These are phyloP conservation scores for Helenozyma baotianmanensis DNA, from an alignment of 805 yeast genomes.

Conservation along the genomic window DNA sequence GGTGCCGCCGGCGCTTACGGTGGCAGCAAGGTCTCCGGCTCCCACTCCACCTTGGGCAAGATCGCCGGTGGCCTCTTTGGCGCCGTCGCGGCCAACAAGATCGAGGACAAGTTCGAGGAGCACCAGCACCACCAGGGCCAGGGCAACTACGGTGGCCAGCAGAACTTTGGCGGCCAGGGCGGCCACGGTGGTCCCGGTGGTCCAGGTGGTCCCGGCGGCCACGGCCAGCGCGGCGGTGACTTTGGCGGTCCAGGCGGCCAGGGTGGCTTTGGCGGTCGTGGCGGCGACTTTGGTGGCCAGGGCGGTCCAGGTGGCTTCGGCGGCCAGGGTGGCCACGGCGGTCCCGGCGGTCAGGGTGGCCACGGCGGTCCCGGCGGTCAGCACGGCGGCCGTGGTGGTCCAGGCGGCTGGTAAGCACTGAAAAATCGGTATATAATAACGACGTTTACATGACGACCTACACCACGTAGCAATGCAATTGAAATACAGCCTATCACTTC, in stretches of 20 bases:
- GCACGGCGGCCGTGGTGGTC: no score
- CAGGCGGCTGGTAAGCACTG: conserved; percentile 1
- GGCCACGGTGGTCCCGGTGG: conserved; percentile 8
- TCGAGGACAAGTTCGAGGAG: conserved; percentile 36
- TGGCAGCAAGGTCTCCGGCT: conserved; percentile 23
- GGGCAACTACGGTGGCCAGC: neutral
- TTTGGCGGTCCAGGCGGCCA: conserved; percentile 9
- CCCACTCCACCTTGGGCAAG: conserved; percentile 41
- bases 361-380: conserved; percentile 3
- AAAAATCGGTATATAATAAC: no score
- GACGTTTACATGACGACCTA: no score
- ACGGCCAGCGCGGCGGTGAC: conserved; percentile 10
- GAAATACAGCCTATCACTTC: no score
- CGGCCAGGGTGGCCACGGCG: conserved; percentile 5
- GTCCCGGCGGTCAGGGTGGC: conserved; percentile 1
- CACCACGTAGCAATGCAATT: no score
- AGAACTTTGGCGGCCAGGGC: conserved; percentile 3
- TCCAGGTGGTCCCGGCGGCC: conserved; percentile 14
- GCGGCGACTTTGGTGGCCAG: neutral
- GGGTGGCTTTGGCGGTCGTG: conserved; percentile 9
- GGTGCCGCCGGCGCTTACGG: conserved; percentile 38
- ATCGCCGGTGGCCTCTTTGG: conserved; percentile 53
- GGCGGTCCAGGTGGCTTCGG: conserved; percentile 10
- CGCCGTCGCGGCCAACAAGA: conserved; percentile 50
- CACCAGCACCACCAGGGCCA: conserved; percentile 6